Percentiles rank a stretch among this genome's conserved stretches.
Conservation (phyloP, 2,329 filamentous ascomycete species). For the Elsinoe perseae region DNA sequence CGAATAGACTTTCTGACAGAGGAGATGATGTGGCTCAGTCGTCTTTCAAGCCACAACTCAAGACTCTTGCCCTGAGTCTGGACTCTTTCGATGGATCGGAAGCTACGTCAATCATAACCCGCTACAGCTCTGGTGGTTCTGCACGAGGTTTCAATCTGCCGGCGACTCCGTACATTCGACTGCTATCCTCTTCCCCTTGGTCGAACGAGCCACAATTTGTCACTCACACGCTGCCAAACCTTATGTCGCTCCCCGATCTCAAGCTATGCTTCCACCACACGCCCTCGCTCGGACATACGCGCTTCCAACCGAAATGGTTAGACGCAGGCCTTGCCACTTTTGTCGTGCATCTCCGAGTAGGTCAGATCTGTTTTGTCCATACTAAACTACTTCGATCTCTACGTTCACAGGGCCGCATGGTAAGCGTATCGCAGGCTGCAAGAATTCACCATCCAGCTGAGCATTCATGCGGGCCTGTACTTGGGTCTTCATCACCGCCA, state of each 20-base stretch:
- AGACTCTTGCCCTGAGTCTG: neutral
- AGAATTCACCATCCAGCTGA: neutral
- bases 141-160: constrained; percentile 5
- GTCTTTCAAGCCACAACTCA: neutral
- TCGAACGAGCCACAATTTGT: constrained; percentile 9
- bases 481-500: constrained; percentile 2
- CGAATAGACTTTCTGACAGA: constrained; percentile 4
- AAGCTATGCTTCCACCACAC: neutral
- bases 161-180: constrained; percentile 4
- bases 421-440: neutral
- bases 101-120: constrained; percentile 9
- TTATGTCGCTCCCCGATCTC: neutral
- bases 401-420: neutral
- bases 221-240: constrained; percentile 3
- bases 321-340: constrained; percentile 9
- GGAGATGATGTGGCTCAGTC: constrained; percentile 4
- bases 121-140: constrained; percentile 9
- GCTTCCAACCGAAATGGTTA: constrained; percentile 8
- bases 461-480: neutral
- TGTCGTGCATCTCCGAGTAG: constrained; percentile 8
- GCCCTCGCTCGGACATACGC: constrained; percentile 7
- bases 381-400: constrained; percentile 4
- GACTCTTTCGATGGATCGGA: neutral
- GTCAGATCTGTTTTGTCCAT: constrained; percentile 2
- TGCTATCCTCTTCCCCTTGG: neutral